phyloP scores from a whole-genome alignment of 805 yeast species.

The Tanozyma kutaoensis region DNA sequence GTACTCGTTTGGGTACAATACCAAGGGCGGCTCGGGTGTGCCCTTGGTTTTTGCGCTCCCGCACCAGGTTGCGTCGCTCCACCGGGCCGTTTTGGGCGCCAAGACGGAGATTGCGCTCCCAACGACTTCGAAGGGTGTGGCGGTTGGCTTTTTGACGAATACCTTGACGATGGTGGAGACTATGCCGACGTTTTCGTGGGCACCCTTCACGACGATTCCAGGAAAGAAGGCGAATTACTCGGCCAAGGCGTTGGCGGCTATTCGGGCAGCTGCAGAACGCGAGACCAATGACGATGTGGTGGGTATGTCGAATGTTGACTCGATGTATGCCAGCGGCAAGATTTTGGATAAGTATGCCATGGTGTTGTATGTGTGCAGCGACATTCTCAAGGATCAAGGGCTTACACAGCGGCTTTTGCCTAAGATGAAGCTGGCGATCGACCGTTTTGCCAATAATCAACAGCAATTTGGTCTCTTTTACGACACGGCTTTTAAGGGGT shows the following conservation, averaged over 20 bases:
- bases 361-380: neutral
- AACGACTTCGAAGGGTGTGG: neutral
- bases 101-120: neutral
- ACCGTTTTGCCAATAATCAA: neutral
- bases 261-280: neutral
- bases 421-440: neutral
- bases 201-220: too few species aligned
- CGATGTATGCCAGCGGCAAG: neutral
- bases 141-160: neutral
- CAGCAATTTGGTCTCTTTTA: neutral
- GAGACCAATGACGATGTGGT: neutral
- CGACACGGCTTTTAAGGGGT: neutral
- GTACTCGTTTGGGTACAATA: neutral
- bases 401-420: neutral
- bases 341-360: neutral
- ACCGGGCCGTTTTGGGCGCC: neutral
- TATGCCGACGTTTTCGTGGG: neutral
- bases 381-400: neutral
- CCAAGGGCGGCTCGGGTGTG: neutral
- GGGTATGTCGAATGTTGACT: conserved; percentile 1
- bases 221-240: neutral
- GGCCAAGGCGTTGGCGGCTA: neutral
- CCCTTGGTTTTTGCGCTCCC: neutral
- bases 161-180: neutral
- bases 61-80: neutral